Conservation (phyloP, 2,329 filamentous ascomycete genomes). For the Pseudopithomyces maydicus region DNA sequence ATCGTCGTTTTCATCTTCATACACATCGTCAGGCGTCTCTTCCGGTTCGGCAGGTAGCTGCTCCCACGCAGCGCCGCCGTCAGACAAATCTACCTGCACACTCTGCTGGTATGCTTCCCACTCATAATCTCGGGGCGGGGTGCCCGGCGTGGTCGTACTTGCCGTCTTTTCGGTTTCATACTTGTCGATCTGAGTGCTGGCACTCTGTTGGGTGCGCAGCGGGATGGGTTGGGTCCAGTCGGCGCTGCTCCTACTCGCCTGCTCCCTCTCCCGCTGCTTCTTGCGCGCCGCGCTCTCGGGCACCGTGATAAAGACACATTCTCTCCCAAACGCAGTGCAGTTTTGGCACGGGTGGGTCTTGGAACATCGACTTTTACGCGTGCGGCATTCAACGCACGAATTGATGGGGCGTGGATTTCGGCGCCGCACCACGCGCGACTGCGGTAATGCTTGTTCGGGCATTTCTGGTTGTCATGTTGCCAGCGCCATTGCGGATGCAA, state of each 20-base stretch:
- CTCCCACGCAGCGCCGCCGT: slow-evolving; percentile 43
- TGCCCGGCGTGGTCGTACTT: slow-evolving; percentile 42
- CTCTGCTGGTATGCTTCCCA: slow-evolving; percentile 48
- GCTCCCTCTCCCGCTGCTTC: slow-evolving; percentile 39
- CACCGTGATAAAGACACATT: slow-evolving; percentile 46
- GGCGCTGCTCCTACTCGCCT: slow-evolving; percentile 34
- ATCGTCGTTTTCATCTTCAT: slow-evolving; percentile 45
- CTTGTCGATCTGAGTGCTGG: slow-evolving; percentile 30
- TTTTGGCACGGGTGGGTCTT: slow-evolving; percentile 48
- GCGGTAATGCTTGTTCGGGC: slow-evolving; percentile 44
- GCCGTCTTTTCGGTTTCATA: slow-evolving; percentile 32
- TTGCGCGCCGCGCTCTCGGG: slow-evolving; percentile 45
- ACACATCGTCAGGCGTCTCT: slow-evolving; percentile 44
- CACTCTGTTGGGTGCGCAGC: slow-evolving; percentile 31
- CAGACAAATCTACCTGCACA: slow-evolving; percentile 39
- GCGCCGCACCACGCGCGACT: slow-evolving; percentile 45
- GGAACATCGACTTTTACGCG: slow-evolving; percentile 45
- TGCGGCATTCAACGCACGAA: slow-evolving; percentile 46
- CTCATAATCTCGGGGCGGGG: slow-evolving; percentile 45
- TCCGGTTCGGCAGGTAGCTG: slow-evolving; percentile 42
- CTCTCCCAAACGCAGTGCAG: slow-evolving; percentile 45
- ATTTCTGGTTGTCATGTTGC: slow-evolving; percentile 39
- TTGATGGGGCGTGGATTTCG: slow-evolving; percentile 47
- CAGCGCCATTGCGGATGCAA: slow-evolving; percentile 30
- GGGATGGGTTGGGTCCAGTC: slow-evolving; percentile 46